These are phyloP conservation scores for Pseudonitzschia multistriata DNA, from an alignment of 108 stramenopile genomes.

Conservation along the genomic window DNA sequence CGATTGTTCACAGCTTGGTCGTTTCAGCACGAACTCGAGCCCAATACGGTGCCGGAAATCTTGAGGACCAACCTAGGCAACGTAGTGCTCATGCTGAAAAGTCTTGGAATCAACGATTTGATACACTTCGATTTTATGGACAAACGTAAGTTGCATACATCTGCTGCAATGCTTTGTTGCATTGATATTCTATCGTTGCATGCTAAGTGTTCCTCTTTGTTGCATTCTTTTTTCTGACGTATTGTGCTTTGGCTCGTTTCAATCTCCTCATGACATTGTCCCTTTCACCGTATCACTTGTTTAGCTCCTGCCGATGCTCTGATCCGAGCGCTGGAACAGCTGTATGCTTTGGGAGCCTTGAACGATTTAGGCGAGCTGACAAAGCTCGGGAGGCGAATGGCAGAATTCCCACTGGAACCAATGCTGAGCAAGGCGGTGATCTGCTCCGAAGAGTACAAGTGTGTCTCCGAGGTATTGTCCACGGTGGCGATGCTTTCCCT, in stretches of 20 bases:
- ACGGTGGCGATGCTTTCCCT: conserved; percentile 96
- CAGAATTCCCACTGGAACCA: conserved; percentile 98
- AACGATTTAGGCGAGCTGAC: conserved; percentile 98
- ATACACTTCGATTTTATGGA: conserved; percentile 99
- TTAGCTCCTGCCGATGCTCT: conserved; percentile 90
- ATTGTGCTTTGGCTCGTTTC: background rate
- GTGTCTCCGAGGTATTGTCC: conserved; percentile 89
- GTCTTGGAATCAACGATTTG: conserved; percentile 97
- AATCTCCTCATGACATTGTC: no score
- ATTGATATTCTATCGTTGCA: background rate
- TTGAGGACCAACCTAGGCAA: conserved; percentile 97
- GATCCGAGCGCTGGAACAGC: conserved; percentile 93
- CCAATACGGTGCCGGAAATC: conserved; percentile 98
- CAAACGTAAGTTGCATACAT: conserved; percentile 38
- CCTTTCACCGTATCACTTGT: no score
- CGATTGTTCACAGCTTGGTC: conserved; percentile 98
- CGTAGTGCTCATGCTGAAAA: conserved; percentile 98
- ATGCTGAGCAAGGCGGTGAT: conserved; percentile 97
- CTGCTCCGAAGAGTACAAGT: conserved; percentile 92
- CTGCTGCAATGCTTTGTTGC: background rate
- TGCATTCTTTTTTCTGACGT: background rate
- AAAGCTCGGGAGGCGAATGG: conserved; percentile 97
- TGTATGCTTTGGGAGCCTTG: conserved; percentile 99
- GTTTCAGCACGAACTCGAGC: conserved; percentile 96
- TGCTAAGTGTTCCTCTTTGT: background rate